Base-by-base conservation (phyloP, 163 green algal genomes). In the Botryococcus braunii region DNA sequence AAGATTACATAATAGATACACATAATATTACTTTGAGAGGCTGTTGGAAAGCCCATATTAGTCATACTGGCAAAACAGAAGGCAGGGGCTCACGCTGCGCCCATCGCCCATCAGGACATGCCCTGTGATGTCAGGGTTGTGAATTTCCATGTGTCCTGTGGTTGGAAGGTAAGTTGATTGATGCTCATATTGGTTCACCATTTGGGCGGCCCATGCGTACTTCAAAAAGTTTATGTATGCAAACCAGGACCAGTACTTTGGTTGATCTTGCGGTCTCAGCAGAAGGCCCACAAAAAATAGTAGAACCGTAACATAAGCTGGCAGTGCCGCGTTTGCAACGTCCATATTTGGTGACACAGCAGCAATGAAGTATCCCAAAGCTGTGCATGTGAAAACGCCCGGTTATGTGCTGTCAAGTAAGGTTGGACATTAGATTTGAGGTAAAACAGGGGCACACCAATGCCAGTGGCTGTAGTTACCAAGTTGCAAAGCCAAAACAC, bases 321-420 rank as follows among this genome's bases (percentile, higher is more conserved):
- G 79, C 48, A 92, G 71, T 27, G 75, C 69, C 5, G 79, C 76
- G 61, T 86, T 90, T 6, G 85, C 85, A 23, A 87, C 77, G 52
- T 87, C 86, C 66, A 91, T 69, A 32, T 64, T 83, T 57, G 85
- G 77, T 1, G 66, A 82, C 5, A 92, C 37, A n/a, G 77, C 68
- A 0, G 79, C 82, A n/a, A 89, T 64, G 41, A 82, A 69, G 71
- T 90, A 90, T 0, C 74, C 80, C 39, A 87, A 61, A 23, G 63
- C 74, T 82, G 76, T 71, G 59, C 34, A 11, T 11, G 8, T 8
- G 25, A 62, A 55, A 55, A 23, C 17, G 46, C 46, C 46, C 23
- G 46, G 17, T 55, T 55, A 23, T n/a, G n/a, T n/a, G n/a, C n/a
- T n/a, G n/a, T n/a, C n/a, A n/a, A n/a, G n/a, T n/a, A n/a, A n/a